Conservation (phyloP, 2,329 filamentous ascomycete species). For the Fusarium sp. region DNA sequence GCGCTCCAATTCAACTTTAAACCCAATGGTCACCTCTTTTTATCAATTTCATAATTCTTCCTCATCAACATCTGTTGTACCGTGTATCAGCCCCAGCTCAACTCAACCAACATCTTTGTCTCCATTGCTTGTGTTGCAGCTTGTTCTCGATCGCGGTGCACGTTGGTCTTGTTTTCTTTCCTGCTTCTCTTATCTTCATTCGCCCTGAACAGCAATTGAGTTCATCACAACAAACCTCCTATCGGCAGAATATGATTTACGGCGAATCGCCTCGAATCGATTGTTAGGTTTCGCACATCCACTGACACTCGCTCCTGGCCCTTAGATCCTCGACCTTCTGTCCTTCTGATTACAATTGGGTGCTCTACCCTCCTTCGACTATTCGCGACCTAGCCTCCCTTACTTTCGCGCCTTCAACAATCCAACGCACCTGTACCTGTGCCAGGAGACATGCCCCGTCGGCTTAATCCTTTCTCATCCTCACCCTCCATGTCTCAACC, state of each 20-base stretch:
- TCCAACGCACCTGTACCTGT: constrained; percentile 26
- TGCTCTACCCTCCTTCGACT: constrained; percentile 6
- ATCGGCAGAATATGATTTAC: constrained; percentile 20
- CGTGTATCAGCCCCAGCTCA: constrained; percentile 12
- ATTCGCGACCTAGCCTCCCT: constrained; percentile 11
- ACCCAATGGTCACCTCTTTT: constrained; percentile 21
- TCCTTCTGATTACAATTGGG: not conserved
- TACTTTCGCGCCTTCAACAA: constrained; percentile 10
- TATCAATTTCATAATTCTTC: constrained; percentile 28
- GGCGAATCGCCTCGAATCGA: constrained; percentile 15
- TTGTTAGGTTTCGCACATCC: constrained; percentile 6
- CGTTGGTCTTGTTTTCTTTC: not conserved
- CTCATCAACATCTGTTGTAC: constrained; percentile 32
- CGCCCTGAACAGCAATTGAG: constrained; percentile 3
- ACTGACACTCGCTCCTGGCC: constrained; percentile 24
- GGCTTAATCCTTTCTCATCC: constrained; percentile 66
- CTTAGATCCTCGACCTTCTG: constrained; percentile 5
- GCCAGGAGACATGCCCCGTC: constrained; percentile 65
- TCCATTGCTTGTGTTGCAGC: constrained; percentile 22
- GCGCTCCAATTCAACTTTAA: constrained; percentile 29
- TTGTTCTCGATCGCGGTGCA: constrained; percentile 17
- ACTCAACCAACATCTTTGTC: constrained; percentile 11
- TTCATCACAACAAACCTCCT: constrained; percentile 18
- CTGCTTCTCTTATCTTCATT: not conserved
- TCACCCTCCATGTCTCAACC: constrained; percentile 57